phyloP scores from a whole-genome alignment of 108 stramenopile species.

The Fragilaria radians region DNA sequence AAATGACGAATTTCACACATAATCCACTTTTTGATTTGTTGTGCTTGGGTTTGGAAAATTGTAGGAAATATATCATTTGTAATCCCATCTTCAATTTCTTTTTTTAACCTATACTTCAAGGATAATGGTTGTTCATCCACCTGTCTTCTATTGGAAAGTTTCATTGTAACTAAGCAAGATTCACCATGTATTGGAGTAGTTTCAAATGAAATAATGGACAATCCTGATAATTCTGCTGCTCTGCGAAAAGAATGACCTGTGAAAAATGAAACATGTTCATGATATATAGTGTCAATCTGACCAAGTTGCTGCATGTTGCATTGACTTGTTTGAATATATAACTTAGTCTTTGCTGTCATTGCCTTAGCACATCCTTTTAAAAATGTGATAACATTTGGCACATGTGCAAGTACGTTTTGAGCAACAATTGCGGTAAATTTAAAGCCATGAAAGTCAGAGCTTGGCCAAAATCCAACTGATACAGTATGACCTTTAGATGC shows the following conservation, averaged over 20 bases:
- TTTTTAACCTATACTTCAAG: background rate
- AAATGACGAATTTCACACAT: background rate
- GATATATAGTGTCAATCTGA: background rate
- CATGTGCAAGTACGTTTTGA: background rate
- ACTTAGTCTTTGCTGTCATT: background rate
- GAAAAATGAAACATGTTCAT: slow-evolving; percentile 1
- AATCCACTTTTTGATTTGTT: background rate
- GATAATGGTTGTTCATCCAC: background rate
- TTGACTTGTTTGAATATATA: background rate
- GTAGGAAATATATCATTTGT: background rate
- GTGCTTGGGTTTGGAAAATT: background rate
- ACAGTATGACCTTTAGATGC: background rate
- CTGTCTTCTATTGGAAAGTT: no score
- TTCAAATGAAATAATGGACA: background rate
- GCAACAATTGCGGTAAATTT: background rate
- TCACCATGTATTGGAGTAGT: background rate
- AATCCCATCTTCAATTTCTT: background rate
- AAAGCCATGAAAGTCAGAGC: no score
- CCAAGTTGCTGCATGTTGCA: background rate
- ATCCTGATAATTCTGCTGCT: background rate
- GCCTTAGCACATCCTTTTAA: background rate
- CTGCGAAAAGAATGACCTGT: background rate
- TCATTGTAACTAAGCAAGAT: background rate
- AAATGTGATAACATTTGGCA: background rate
- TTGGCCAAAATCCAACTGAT: background rate